Evolutionary conservation across 805 yeast genomes (phyloP).

Genomic region (Metschnikowia koreensis): DNA sequence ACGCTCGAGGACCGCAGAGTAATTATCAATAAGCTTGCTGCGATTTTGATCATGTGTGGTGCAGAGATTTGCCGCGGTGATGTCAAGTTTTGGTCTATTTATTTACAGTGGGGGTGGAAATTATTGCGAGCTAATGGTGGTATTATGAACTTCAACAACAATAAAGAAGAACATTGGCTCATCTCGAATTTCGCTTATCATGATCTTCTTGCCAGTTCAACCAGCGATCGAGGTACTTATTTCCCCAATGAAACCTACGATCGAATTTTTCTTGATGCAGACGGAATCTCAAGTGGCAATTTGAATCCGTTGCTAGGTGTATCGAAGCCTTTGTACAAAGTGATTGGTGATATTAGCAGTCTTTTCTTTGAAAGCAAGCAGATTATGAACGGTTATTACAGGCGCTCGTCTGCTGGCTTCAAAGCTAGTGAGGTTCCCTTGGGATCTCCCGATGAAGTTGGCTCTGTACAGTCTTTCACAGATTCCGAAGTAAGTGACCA

Average conservation of each 20-base stretch:
- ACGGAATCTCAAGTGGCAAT: conserved; percentile 37
- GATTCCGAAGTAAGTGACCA: conserved; percentile 7
- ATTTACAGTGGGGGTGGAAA: conserved; percentile 63
- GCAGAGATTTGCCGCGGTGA: conserved; percentile 85
- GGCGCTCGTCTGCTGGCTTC: not conserved
- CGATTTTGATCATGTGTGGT: conserved; percentile 66
- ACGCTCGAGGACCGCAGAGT: conserved; percentile 28
- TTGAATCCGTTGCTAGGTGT: conserved; percentile 74
- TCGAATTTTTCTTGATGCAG: conserved; percentile 40
- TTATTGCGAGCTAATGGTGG: conserved; percentile 65
- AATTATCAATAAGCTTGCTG: conserved; percentile 53
- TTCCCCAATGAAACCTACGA: conserved; percentile 63
- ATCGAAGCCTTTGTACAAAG: conserved; percentile 62
- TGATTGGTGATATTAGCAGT: conserved; percentile 66
- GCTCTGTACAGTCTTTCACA: not conserved
- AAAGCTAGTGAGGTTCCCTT: not conserved
- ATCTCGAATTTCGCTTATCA: conserved; percentile 79
- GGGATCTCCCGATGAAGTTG: conserved; percentile 3
- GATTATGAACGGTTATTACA: conserved; percentile 15
- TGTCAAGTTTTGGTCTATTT: conserved; percentile 69
- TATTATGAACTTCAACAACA: conserved; percentile 47
- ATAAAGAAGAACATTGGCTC: conserved; percentile 67
- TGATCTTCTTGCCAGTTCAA: conserved; percentile 66
- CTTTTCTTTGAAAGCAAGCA: conserved; percentile 54
- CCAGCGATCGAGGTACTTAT: conserved; percentile 59